A percentile compares a stretch with the other conserved stretches of the same genome.
Conservation (phyloP, 225 moss, liverwort and hornwort genomes). For the Physcomitrellopsis africana region DNA sequence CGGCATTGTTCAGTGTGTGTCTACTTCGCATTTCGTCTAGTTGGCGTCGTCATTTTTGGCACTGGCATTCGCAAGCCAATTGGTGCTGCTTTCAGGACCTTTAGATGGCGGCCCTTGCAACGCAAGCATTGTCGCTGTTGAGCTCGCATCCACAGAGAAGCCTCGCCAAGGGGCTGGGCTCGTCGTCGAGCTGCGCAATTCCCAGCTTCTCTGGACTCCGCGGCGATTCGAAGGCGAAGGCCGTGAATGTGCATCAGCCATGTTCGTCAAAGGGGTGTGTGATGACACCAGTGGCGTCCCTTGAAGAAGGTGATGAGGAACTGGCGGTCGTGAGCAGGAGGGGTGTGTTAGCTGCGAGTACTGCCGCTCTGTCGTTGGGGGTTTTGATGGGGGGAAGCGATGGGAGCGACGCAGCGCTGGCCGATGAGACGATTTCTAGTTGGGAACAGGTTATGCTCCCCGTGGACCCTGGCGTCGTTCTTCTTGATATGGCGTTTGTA, state of each 20-base stretch:
- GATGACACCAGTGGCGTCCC: constrained; percentile 13
- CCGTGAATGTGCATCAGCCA: background rate
- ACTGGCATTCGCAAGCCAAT: too few relatives aligned
- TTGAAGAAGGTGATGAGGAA: constrained; percentile 25
- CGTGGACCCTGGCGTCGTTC: constrained; percentile 70
- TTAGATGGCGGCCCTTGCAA: background rate
- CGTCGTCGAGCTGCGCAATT: constrained; percentile 25
- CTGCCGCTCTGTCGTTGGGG: constrained; percentile 33
- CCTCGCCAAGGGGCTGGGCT: background rate
- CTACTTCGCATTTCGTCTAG: background rate
- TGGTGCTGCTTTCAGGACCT: background rate
- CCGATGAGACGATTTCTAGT: constrained; percentile 65
- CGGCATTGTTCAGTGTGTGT: background rate
- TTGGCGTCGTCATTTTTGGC: too few relatives aligned
- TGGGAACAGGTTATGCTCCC: constrained; percentile 85
- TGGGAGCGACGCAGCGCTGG: constrained; percentile 42
- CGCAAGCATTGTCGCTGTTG: constrained; percentile 38
- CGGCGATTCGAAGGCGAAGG: constrained; percentile 3
- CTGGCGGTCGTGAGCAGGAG: constrained; percentile 37
- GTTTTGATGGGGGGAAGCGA: constrained; percentile 38
- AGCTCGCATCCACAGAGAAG: constrained; percentile 24
- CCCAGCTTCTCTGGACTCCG: constrained; percentile 37
- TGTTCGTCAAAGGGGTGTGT: constrained; percentile 10
- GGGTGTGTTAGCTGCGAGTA: constrained; percentile 36
- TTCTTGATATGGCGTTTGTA: constrained; percentile 91